These are phyloP conservation scores for Russula abietina DNA, from an alignment of 768 basidiomycete genomes.

Conservation along the genomic window DNA sequence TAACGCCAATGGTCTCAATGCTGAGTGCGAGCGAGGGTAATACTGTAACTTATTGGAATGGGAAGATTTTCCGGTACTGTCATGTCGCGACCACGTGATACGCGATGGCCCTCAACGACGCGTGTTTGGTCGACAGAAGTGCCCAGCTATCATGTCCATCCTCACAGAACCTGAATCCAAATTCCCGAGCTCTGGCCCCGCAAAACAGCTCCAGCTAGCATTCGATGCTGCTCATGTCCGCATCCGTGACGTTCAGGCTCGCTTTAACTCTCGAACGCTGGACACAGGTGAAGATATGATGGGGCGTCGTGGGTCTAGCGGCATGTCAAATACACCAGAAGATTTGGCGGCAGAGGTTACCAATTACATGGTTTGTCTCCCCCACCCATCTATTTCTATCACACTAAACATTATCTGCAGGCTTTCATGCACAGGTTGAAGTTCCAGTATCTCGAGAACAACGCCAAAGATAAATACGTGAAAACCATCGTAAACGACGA, in stretches of 20 bases:
- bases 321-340: constrained; percentile 14
- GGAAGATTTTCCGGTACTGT: neutral
- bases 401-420: constrained; percentile 33
- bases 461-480: constrained; percentile 85
- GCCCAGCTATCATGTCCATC: constrained; percentile 2
- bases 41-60: too few species aligned
- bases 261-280: constrained; percentile 17
- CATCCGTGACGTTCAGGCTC: constrained; percentile 23
- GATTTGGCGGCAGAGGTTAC: constrained; percentile 41
- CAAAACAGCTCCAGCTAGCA: constrained; percentile 16
- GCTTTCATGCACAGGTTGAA: constrained; percentile 75
- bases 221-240: constrained; percentile 20
- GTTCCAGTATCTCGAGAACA: constrained; percentile 85
- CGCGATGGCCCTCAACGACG: neutral
- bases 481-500: constrained; percentile 84
- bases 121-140: neutral
- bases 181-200: constrained; percentile 8
- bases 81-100: constrained; percentile 14
- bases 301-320: constrained; percentile 7
- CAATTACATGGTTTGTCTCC: constrained; percentile 49
- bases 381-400: neutral
- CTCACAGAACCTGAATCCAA: neutral
- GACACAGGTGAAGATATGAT: constrained; percentile 16
- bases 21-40: neutral
- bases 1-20: neutral